Base-by-base conservation (phyloP, 768 basidiomycete species). In the Lanmaoa rubissima region DNA sequence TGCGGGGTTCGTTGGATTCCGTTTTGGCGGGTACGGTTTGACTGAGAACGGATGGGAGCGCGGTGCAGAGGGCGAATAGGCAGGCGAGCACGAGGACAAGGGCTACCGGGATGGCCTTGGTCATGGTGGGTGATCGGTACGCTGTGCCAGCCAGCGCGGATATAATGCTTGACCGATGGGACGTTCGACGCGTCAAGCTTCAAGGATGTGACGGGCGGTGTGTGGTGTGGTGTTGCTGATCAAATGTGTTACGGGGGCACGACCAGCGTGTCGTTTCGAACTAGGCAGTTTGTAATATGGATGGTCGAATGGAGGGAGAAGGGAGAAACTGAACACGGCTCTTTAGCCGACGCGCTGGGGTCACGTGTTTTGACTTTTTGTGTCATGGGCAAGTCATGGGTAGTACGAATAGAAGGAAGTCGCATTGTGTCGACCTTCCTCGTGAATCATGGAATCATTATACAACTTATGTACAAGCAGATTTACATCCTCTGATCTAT, bases 281-380 rank as follows among this genome's bases (percentile, higher is more conserved):
- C 16, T 14, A 12, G 35, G 32, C 1, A 8, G 34, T 19, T 24
- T 24, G 21, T 24, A 24, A 46, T 16, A 26, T 55, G 13, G 34
- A 24, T 40, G 21, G 6, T n/a, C 2, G 45, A 46, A 42, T 10
- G 10, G 5, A 11, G 5, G 10, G 17, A 35, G 11, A 21, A 43
- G 39, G 10, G 17, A 35, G 11, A 21, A 43, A 35, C 45, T 40
- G 42, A 58, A 51, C 34, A 26, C 12, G 4, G 3, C 1, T 26
- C 38, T 32, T 56, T 47, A 1, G 4, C 1, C 28, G 35, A 48
- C 50, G 55, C 46, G 53, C 9, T 21, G 13, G 0, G 35, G 38
- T 64, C 63, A 64, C 63, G 59, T 64, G 63, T 16, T 44, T 58
- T 65, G 36, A 61, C 44, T 60, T 63, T 28, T 51, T 26, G 12